Base-by-base conservation (phyloP, 2,329 filamentous ascomycete genomes). In the Nannizzia gypsea region DNA sequence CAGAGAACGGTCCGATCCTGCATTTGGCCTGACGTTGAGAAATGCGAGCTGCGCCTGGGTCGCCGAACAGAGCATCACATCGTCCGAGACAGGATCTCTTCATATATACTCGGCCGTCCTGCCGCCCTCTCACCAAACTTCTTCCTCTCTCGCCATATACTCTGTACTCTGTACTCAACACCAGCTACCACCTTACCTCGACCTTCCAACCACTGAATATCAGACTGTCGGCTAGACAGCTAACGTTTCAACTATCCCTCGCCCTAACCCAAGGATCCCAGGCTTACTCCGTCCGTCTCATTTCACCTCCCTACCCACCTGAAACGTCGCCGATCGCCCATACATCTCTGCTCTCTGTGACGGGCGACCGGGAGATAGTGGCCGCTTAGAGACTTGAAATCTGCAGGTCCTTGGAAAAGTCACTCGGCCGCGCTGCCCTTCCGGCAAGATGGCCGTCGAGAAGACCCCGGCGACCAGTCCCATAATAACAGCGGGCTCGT, bases 261-360 rank as follows among this genome's bases (percentile, higher is more conserved):
- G n/a, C 48, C 22, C 48, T 22, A 52, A n/a, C 22, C 24, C 48
- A 26, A n/a, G 26, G 22, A n/a, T 28, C 48, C 20, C 9, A n/a
- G 22, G 8, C 22, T 11, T 11, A 36, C 31, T 36, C 31, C 31
- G 31, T 36, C 31, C 48, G 48, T 26, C 48, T 52, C 48, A 52
- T 52, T 52, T 52, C 48, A n/a, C 28, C 48, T 28, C 48, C 48
- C 48, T 52, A 31, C 48, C 48, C 48, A 52, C 48, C 22, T 52
- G 48, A 52, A 52, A 52, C 48, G 26, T 22, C 44, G 48, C 48
- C 22, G 48, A 52, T 52, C 48, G 22, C 13, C 48, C 48, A n/a
- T 52, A 20, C 22, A 13, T 52, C 22, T n/a, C 6, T 52, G 22
- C 48, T 31, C 11, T n/a, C 48, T 52, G 48, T 28, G 6, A 46